phyloP scores from a whole-genome alignment of 163 green algal genomes.

The Scenedesmus sp. region DNA sequence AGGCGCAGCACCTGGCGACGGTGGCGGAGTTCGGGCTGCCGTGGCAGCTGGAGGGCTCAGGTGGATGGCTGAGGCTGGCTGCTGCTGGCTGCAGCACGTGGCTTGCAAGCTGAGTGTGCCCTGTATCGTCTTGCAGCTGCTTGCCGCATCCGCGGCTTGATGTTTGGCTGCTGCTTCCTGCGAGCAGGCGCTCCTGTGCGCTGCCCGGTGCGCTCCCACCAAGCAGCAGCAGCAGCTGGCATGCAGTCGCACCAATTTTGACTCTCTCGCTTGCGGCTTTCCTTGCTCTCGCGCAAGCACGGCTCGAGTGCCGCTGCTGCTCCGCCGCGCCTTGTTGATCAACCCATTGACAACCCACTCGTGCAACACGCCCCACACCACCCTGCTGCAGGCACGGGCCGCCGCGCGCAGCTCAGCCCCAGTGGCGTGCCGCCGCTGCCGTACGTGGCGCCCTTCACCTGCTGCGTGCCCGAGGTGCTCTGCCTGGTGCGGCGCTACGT shows the following conservation, averaged over 20 bases:
- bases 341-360: too few relatives aligned
- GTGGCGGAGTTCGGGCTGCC: constrained; percentile 58
- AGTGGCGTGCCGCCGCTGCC: constrained; percentile 49
- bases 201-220: too few relatives aligned
- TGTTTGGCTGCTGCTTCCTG: too few relatives aligned
- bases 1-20: constrained; percentile 43
- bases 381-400: neutral
- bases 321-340: too few relatives aligned
- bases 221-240: too few relatives aligned
- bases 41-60: constrained; percentile 45
- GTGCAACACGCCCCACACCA: neutral
- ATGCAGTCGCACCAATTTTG: too few relatives aligned
- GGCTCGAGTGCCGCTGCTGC: too few relatives aligned
- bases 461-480: constrained; percentile 50
- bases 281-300: too few relatives aligned
- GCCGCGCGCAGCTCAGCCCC: neutral
- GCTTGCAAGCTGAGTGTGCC: neutral
- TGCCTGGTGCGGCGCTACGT: constrained; percentile 51
- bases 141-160: too few relatives aligned
- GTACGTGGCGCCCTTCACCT: constrained; percentile 57
- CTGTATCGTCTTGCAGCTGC: too few relatives aligned
- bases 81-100: neutral
- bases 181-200: too few relatives aligned
- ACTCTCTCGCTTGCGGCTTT: too few relatives aligned
- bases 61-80: neutral